Evolutionary conservation across 2,329 filamentous ascomycete species (phyloP).

Genomic region (Cercospora sp.): DNA sequence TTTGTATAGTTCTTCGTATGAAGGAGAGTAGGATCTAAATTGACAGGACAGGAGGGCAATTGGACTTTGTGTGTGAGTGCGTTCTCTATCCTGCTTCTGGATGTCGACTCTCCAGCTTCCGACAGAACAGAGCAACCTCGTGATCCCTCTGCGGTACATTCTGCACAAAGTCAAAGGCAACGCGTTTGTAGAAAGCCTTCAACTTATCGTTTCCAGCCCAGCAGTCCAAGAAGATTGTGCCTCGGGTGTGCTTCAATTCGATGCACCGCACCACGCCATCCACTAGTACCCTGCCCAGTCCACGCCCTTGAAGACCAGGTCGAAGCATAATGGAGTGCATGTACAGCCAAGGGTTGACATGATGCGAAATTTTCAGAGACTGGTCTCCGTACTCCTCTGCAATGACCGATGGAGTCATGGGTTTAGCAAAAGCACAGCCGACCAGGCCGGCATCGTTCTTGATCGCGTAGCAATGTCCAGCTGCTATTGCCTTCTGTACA

Average conservation of each 20-base stretch:
- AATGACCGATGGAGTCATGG: background rate
- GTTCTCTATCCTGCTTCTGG: background rate
- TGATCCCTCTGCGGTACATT: conserved; percentile 17
- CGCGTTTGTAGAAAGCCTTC: conserved; percentile 16
- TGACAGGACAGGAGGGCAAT: background rate
- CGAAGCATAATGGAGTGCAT: conserved; percentile 21
- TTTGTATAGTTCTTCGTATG: background rate
- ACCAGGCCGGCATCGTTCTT: background rate
- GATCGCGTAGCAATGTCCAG: background rate
- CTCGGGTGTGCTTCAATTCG: background rate
- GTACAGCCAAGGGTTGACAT: conserved; percentile 15
- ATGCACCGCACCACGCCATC: conserved; percentile 1
- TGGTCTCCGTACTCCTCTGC: background rate
- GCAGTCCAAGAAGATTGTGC: conserved; percentile 20
- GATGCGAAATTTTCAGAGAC: background rate
- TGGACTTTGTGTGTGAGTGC: background rate
- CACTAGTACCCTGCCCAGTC: conserved; percentile 7
- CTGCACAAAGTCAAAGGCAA: conserved; percentile 15
- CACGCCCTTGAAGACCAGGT: conserved; percentile 13
- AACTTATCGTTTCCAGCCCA: conserved; percentile 22
- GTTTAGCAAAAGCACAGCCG: background rate
- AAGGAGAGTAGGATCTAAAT: background rate
- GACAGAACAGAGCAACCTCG: conserved; percentile 18
- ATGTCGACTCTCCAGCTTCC: background rate
- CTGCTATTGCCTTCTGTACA: background rate